Evolutionary conservation across 176 grass and related monocot species (phyloP).

Genomic region (Musa troglodytarum): DNA sequence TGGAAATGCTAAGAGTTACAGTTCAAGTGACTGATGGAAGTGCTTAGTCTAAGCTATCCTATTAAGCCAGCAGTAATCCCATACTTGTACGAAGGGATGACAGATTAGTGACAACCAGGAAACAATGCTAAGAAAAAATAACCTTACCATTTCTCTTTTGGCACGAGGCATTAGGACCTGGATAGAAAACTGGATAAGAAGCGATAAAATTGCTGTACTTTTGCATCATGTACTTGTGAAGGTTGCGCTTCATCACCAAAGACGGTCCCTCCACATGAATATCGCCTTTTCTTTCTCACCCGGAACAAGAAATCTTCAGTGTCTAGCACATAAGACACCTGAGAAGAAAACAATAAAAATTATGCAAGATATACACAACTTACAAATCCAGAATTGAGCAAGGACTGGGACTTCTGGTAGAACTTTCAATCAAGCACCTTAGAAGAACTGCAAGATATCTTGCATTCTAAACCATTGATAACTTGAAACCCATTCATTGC

Average conservation of each 20-base stretch:
- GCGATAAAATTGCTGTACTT: conserved; percentile 60
- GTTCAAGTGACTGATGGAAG: not conserved
- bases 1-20: not conserved
- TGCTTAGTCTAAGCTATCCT: not conserved
- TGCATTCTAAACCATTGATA: conserved; percentile 92
- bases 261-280: conserved; percentile 7
- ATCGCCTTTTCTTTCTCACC: conserved; percentile 39
- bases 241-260: conserved; percentile 13
- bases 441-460: conserved; percentile 74
- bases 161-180: not conserved
- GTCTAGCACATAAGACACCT: conserved; percentile 89
- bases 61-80: not conserved
- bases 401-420: not conserved
- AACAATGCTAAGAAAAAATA: not conserved
- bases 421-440: conserved; percentile 37
- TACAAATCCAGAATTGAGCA: not conserved
- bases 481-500: conserved; percentile 57
- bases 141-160: not conserved
- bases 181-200: conserved; percentile 36
- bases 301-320: conserved; percentile 91
- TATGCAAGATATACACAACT: not conserved
- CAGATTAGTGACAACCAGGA: not conserved
- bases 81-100: not conserved
- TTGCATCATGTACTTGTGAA: conserved; percentile 27
- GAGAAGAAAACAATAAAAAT: not conserved